Conservation (phyloP, 768 basidiomycete species). For the Lepiota subincarnata region DNA sequence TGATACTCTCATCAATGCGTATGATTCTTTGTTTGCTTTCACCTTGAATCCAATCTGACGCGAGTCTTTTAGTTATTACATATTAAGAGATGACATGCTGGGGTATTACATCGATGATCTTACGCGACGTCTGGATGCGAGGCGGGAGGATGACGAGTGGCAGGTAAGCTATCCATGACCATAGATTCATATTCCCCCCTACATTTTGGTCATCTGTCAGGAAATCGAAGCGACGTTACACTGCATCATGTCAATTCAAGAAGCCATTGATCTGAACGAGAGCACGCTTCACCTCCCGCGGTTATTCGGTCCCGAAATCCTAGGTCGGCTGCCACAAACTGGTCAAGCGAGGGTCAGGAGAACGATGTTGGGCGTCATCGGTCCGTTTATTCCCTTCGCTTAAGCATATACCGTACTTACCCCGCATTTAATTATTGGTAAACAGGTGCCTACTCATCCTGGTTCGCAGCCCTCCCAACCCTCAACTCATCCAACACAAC, state of each 20-base stretch:
- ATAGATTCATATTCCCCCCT: background rate
- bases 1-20: slow-evolving; percentile 88
- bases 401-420: background rate
- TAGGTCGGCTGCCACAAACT: slow-evolving; percentile 62
- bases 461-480: slow-evolving; percentile 58
- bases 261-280: slow-evolving; percentile 62
- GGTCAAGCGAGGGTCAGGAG: slow-evolving; percentile 65
- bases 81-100: slow-evolving; percentile 82
- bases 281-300: slow-evolving; percentile 49
- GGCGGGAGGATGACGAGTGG: slow-evolving; percentile 54
- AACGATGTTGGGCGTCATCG: slow-evolving; percentile 72
- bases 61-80: slow-evolving; percentile 61
- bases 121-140: slow-evolving; percentile 44
- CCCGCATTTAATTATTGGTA: background rate
- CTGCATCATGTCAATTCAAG: slow-evolving; percentile 82
- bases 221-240: slow-evolving; percentile 85
- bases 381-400: slow-evolving; percentile 34
- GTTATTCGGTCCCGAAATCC: slow-evolving; percentile 70
- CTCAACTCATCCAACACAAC: slow-evolving; percentile 11
- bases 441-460: slow-evolving; percentile 72
- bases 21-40: slow-evolving; percentile 23
- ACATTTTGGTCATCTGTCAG: slow-evolving; percentile 31
- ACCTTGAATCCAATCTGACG: background rate
- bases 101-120: slow-evolving; percentile 63
- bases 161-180: slow-evolving; percentile 46